These are phyloP conservation scores for Stephanodiscus triporus DNA, from an alignment of 108 stramenopile species.

Conservation along the genomic window DNA sequence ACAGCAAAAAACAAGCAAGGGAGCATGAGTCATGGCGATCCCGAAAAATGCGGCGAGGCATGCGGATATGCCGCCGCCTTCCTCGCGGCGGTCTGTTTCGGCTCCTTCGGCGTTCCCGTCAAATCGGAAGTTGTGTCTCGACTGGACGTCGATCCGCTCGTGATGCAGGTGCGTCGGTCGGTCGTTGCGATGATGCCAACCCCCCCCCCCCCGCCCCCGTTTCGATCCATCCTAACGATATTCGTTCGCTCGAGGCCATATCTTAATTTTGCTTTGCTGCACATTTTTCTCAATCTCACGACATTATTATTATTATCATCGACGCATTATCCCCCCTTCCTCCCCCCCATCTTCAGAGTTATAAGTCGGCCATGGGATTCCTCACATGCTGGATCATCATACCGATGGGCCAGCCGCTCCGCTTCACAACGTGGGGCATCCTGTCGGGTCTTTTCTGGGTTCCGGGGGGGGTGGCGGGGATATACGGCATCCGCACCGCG, in stretches of 20 bases:
- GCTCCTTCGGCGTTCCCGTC: conserved; percentile 71
- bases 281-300: no score
- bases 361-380: conserved; percentile 67
- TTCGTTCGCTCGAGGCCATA: no score
- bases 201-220: no score
- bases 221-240: no score
- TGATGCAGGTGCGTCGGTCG: conserved; percentile 43
- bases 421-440: conserved; percentile 77
- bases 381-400: conserved; percentile 62
- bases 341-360: conserved; percentile 3
- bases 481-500: conserved; percentile 68
- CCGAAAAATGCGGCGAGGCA: conserved; percentile 31
- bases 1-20: no score
- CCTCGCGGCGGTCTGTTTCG: conserved; percentile 55
- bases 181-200: background rate
- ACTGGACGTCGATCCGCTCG: conserved; percentile 65
- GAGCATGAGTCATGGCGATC: background rate
- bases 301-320: background rate
- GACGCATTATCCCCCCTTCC: background rate
- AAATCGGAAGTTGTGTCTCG: conserved; percentile 50
- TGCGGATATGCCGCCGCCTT: conserved; percentile 67
- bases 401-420: conserved; percentile 52
- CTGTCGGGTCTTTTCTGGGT: conserved; percentile 78
- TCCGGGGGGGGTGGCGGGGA: conserved; percentile 57
- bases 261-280: no score